A percentile compares a stretch with the other conserved stretches of the same genome.
Conservation (phyloP, 1,139 yeast genomes). For the Hyphopichia wangnamkhiaoensis region DNA sequence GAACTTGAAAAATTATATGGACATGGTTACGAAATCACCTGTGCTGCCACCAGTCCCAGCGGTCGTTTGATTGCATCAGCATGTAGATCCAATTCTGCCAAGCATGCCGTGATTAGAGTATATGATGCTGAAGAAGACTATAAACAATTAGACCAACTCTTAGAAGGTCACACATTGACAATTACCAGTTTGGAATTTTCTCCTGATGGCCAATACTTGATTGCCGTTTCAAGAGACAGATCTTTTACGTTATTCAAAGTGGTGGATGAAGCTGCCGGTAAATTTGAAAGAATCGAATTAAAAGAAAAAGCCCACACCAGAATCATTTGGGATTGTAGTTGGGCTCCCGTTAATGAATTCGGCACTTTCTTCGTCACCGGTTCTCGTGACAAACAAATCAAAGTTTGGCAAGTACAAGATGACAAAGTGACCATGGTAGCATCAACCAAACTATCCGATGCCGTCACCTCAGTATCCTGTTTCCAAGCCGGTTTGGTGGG, state of each 20-base stretch:
- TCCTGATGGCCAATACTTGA: constrained; percentile 62
- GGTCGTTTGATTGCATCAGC: constrained; percentile 78
- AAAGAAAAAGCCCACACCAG: constrained; percentile 80
- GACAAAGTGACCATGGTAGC: constrained; percentile 27
- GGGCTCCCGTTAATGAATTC: constrained; percentile 54
- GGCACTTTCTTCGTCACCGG: constrained; percentile 67
- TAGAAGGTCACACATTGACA: constrained; percentile 73
- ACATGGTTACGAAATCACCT: constrained; percentile 91
- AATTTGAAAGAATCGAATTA: constrained; percentile 45
- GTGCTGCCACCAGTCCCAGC: constrained; percentile 71
- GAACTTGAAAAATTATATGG: constrained; percentile 94
- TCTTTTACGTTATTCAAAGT: constrained; percentile 78
- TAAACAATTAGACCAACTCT: constrained; percentile 39
- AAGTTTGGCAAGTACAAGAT: constrained; percentile 59
- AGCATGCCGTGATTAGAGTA: constrained; percentile 83
- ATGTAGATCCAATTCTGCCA: constrained; percentile 82
- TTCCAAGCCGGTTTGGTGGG: constrained; percentile 24
- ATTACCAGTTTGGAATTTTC: constrained; percentile 83
- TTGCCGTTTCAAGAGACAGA: constrained; percentile 91
- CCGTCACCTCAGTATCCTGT: constrained; percentile 77
- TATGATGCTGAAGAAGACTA: constrained; percentile 57
- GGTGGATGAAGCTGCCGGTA: constrained; percentile 33
- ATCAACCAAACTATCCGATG: constrained; percentile 43
- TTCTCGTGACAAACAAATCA: constrained; percentile 81
- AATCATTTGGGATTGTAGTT: constrained; percentile 94